Conservation (phyloP, 2,329 filamentous ascomycete species). For the Orbilia blumenaviensis region DNA sequence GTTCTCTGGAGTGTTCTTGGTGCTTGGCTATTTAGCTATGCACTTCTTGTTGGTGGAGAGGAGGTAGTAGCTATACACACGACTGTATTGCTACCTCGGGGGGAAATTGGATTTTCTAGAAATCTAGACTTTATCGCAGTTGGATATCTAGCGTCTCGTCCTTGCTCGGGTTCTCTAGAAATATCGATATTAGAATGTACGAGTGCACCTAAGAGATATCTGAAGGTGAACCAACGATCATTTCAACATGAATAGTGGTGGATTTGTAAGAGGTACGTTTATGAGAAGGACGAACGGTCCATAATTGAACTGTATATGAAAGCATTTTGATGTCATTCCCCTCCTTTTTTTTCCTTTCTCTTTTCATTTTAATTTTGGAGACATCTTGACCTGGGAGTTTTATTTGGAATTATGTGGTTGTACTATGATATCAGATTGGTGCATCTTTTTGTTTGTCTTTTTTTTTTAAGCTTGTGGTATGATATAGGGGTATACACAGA, state of each 20-base stretch:
- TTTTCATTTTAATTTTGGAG: neutral
- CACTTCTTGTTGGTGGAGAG: slow-evolving; percentile 90
- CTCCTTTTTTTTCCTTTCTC: neutral
- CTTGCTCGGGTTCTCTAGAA: neutral
- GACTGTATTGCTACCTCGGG: too few relatives aligned
- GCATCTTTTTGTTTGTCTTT: slow-evolving; percentile 9
- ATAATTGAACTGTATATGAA: slow-evolving; percentile 28
- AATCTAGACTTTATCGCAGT: too few relatives aligned
- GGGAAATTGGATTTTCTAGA: too few relatives aligned
- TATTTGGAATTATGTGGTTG: slow-evolving; percentile 11
- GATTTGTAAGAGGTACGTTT: slow-evolving; percentile 22
- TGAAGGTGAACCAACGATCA: neutral
- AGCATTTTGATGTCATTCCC: slow-evolving; percentile 24
- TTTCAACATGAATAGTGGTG: slow-evolving; percentile 12
- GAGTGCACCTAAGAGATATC: neutral
- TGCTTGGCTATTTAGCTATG: slow-evolving; percentile 91
- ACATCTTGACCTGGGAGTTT: neutral
- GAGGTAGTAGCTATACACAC: slow-evolving; percentile 13
- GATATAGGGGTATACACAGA: neutral
- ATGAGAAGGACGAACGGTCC: neutral
- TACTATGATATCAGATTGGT: slow-evolving; percentile 49
- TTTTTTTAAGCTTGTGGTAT: neutral
- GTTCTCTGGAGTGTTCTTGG: slow-evolving; percentile 82
- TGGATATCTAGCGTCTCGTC: neutral
- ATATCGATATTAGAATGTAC: neutral